These are phyloP conservation scores for Tuber brumale DNA, from an alignment of 495 filamentous ascomycete genomes.

Conservation along the genomic window DNA sequence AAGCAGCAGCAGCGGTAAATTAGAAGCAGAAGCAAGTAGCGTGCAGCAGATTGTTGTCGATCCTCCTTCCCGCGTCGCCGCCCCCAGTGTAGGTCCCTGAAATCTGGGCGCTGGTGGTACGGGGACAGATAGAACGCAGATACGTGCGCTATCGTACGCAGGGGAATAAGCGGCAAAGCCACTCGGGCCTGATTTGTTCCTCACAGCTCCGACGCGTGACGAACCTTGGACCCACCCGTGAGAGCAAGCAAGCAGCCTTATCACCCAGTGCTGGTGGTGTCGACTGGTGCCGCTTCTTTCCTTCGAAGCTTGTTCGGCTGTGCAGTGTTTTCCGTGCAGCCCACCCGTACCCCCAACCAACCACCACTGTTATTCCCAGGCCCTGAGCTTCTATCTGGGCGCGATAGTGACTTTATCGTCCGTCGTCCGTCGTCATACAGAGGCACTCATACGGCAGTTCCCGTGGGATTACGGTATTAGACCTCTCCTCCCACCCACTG, in stretches of 20 bases:
- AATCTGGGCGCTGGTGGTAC: conserved; percentile 7
- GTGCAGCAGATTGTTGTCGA: conserved; percentile 17
- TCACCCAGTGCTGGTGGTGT: neutral
- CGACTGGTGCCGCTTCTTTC: neutral
- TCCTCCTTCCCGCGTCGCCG: conserved; percentile 15
- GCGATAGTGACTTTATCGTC: neutral
- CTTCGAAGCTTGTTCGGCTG: neutral
- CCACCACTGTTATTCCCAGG: neutral
- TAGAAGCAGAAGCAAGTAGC: neutral
- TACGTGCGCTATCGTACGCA: conserved; percentile 16
- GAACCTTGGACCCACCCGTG: neutral
- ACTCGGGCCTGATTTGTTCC: neutral
- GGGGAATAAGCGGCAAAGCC: neutral
- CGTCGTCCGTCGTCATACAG: neutral
- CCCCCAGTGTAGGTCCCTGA: conserved; percentile 4
- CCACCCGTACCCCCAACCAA: neutral
- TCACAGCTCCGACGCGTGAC: neutral
- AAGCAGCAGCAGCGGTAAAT: neutral
- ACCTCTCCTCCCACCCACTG: neutral
- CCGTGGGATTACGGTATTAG: conserved; percentile 3
- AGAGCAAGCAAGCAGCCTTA: conserved; percentile 3
- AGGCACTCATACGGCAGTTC: neutral
- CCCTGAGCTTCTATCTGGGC: neutral
- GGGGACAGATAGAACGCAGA: conserved; percentile 1
- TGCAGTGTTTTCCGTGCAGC: neutral